Conservation (phyloP, 257 asterid species). For the Scutellaria galericulata region DNA sequence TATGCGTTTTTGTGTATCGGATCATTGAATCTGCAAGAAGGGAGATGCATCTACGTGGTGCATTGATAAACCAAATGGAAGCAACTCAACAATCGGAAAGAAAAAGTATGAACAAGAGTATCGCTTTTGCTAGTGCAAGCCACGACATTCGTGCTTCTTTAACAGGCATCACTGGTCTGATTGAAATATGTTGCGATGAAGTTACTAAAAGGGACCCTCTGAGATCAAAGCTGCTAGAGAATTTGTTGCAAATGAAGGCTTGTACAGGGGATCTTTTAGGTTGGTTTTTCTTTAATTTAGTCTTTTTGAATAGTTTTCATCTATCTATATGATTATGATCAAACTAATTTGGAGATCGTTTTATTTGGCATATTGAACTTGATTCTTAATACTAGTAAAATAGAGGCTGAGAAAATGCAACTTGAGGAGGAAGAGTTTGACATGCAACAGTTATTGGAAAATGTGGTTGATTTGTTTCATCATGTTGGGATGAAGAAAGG, state of each 20-base stretch:
- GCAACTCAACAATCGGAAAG: conserved; percentile 75
- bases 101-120: conserved; percentile 67
- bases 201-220: conserved; percentile 36
- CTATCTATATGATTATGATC: no score
- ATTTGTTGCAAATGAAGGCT: conserved; percentile 51
- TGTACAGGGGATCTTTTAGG: conserved; percentile 62
- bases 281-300: conserved; percentile 22
- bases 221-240: conserved; percentile 43
- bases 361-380: conserved; percentile 62
- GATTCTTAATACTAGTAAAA: conserved; percentile 70
- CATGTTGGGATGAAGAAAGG: conserved; percentile 65
- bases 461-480: conserved; percentile 63
- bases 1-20: conserved; percentile 36
- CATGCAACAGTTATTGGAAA: conserved; percentile 61
- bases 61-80: conserved; percentile 71
- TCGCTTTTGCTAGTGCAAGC: conserved; percentile 76
- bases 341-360: not conserved
- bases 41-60: conserved; percentile 59
- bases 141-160: conserved; percentile 79
- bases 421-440: conserved; percentile 70
- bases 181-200: conserved; percentile 46
- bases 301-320: no score
- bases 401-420: conserved; percentile 68
- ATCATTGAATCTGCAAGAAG: conserved; percentile 46
- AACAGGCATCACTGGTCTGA: conserved; percentile 63